phyloP scores from a whole-genome alignment of 108 stramenopile species.

The Epithemia pelagica region DNA sequence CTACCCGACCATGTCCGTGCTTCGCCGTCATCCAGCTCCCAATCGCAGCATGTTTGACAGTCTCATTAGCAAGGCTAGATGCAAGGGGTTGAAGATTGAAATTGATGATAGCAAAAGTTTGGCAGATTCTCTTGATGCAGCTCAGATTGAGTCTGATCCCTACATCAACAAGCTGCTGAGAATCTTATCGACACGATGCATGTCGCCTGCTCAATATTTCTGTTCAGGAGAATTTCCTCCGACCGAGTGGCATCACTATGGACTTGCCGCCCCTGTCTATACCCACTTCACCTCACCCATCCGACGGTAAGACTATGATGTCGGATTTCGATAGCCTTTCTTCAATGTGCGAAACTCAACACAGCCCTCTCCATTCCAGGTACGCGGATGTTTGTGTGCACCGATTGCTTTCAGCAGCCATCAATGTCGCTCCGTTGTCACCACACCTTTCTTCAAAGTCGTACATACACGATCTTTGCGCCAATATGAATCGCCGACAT shows the following conservation, averaged over 20 bases:
- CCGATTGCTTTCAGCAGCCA: constrained; percentile 92
- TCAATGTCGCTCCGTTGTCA: constrained; percentile 88
- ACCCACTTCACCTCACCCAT: constrained; percentile 99
- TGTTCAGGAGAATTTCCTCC: constrained; percentile 92
- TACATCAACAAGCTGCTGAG: constrained; percentile 95
- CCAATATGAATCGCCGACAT: constrained; percentile 96
- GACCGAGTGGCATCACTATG: constrained; percentile 93
- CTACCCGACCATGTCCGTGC: constrained; percentile 86
- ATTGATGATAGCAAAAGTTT: constrained; percentile 90
- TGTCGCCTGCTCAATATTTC: constrained; percentile 98
- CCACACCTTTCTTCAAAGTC: constrained; percentile 79
- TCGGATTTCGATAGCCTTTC: constrained; percentile 1
- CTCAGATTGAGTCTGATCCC: constrained; percentile 70
- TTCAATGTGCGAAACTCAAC: background rate
- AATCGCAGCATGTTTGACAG: constrained; percentile 92
- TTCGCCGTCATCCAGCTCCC: constrained; percentile 96
- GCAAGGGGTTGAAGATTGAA: constrained; percentile 73
- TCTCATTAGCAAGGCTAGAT: constrained; percentile 82
- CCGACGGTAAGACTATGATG: constrained; percentile 70
- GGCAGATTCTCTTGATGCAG: constrained; percentile 91
- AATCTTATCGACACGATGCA: constrained; percentile 93
- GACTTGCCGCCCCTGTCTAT: constrained; percentile 98
- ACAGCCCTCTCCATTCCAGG: constrained; percentile 22
- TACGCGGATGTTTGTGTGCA: constrained; percentile 99
- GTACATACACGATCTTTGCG: constrained; percentile 86